Conservation (phyloP, 2,329 filamentous ascomycete genomes). For the Aspergillus sp. region DNA sequence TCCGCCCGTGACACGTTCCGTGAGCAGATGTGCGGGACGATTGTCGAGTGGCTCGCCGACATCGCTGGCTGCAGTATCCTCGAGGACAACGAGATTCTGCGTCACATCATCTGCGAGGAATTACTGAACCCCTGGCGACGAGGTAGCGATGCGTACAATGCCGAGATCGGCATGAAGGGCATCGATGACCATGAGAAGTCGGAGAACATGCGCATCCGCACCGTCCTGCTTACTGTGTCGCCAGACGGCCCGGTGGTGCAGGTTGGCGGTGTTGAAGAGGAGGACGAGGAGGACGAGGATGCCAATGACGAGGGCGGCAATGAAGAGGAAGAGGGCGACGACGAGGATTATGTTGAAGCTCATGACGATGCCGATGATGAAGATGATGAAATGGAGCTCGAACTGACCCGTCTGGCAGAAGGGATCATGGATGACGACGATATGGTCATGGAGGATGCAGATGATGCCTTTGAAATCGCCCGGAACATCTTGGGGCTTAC, state of each 20-base stretch:
- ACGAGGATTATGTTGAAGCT: constrained; percentile 44
- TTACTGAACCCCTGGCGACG: constrained; percentile 82
- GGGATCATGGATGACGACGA: constrained; percentile 37
- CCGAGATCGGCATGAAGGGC: constrained; percentile 70
- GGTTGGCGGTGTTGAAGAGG: constrained; percentile 48
- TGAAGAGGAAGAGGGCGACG: constrained; percentile 39
- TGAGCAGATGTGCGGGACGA: constrained; percentile 97
- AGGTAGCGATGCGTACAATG: constrained; percentile 80
- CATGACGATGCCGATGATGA: constrained; percentile 47
- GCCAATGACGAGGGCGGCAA: constrained; percentile 30
- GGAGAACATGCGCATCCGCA: constrained; percentile 44
- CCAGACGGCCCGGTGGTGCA: constrained; percentile 40
- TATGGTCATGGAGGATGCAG: constrained; percentile 53
- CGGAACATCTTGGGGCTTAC: constrained; percentile 73
- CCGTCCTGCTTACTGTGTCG: constrained; percentile 41
- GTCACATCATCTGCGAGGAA: constrained; percentile 84
- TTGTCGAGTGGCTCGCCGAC: constrained; percentile 93
- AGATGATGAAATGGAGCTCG: constrained; percentile 35
- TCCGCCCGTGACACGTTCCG: constrained; percentile 93
- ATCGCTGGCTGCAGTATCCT: constrained; percentile 87
- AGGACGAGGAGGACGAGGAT: constrained; percentile 30
- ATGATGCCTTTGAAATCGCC: constrained; percentile 69
- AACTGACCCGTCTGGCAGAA: constrained; percentile 19
- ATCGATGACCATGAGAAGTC: constrained; percentile 76
- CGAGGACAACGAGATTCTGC: constrained; percentile 72